Evolutionary conservation across 768 basidiomycete species (phyloP).

Genomic region (Lactarius hengduanensis): DNA sequence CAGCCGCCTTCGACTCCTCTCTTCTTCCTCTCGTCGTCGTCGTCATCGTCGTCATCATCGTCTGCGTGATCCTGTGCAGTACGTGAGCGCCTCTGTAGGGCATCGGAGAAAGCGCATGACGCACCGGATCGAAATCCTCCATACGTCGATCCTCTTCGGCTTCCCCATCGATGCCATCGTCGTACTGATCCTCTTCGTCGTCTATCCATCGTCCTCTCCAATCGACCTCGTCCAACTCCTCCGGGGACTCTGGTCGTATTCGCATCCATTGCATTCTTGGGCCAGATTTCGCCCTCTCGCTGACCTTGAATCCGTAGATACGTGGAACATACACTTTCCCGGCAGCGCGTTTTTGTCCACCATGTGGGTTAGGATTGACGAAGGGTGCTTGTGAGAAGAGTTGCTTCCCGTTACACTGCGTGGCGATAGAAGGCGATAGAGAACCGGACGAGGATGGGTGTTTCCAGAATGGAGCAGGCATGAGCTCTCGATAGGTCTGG

Average conservation of each 20-base stretch:
- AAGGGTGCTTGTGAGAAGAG: constrained; percentile 54
- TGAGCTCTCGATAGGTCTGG: constrained; percentile 95
- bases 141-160: constrained; percentile 61
- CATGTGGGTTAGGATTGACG: constrained; percentile 84
- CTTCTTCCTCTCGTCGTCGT: constrained; percentile 55
- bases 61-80: constrained; percentile 41
- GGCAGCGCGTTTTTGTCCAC: constrained; percentile 84
- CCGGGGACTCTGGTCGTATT: constrained; percentile 74
- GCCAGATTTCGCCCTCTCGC: constrained; percentile 90
- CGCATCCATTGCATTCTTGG: constrained; percentile 98
- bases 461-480: constrained; percentile 91
- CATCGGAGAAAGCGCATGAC: constrained; percentile 32
- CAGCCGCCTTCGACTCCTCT: constrained; percentile 36
- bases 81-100: background rate
- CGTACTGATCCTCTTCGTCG: constrained; percentile 70
- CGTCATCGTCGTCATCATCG: constrained; percentile 50
- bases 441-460: constrained; percentile 51
- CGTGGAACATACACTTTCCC: constrained; percentile 86
- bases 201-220: constrained; percentile 89
- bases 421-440: constrained; percentile 55
- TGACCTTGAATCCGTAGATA: constrained; percentile 98
- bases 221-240: constrained; percentile 85
- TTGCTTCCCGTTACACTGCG: constrained; percentile 50
- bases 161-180: constrained; percentile 45
- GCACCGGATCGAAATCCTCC: constrained; percentile 85